Percentiles rank a stretch among this genome's conserved stretches.
Evolutionary conservation across 192 early-diverging fungal species (phyloP).

Genomic region (Backusella psychrophila): DNA sequence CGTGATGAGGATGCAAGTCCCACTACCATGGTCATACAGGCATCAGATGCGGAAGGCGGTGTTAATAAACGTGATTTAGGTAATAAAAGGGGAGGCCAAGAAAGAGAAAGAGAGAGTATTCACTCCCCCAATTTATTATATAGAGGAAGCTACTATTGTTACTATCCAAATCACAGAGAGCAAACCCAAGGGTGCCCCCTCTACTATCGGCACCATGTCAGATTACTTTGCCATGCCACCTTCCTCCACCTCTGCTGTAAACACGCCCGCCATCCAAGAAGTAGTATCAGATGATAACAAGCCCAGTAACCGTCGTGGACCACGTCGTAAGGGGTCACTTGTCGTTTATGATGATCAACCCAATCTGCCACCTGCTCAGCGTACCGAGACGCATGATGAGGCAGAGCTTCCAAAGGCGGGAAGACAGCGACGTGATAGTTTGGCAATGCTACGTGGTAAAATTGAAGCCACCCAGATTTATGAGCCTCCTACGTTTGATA

Average conservation of each 20-base stretch:
- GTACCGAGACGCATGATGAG: conserved; percentile 3
- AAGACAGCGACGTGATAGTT: conserved; percentile 14
- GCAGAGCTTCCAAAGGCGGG: neutral
- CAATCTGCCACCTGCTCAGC: conserved; percentile 20
- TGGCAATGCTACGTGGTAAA: conserved; percentile 12
- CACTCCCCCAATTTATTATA: neutral
- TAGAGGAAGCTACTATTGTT: conserved; percentile 29
- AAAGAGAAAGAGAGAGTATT: too few species aligned
- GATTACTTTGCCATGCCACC: conserved; percentile 19
- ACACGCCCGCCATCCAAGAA: neutral
- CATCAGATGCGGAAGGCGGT: conserved; percentile 21
- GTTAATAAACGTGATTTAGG: conserved; percentile 25
- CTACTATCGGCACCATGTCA: conserved; percentile 14
- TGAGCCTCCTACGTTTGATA: conserved; percentile 44
- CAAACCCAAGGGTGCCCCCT: conserved; percentile 13
- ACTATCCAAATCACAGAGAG: conserved; percentile 28
- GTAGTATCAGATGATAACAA: conserved; percentile 4
- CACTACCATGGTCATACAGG: conserved; percentile 45
- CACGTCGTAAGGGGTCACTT: conserved; percentile 53
- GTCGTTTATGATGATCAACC: conserved; percentile 64
- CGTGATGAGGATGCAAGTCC: conserved; percentile 55
- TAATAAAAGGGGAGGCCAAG: neutral
- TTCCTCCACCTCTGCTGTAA: neutral
- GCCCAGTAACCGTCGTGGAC: conserved; percentile 23
- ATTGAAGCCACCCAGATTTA: conserved; percentile 50